Conservation (phyloP, 768 basidiomycete species). For the Leccinum imitatum region DNA sequence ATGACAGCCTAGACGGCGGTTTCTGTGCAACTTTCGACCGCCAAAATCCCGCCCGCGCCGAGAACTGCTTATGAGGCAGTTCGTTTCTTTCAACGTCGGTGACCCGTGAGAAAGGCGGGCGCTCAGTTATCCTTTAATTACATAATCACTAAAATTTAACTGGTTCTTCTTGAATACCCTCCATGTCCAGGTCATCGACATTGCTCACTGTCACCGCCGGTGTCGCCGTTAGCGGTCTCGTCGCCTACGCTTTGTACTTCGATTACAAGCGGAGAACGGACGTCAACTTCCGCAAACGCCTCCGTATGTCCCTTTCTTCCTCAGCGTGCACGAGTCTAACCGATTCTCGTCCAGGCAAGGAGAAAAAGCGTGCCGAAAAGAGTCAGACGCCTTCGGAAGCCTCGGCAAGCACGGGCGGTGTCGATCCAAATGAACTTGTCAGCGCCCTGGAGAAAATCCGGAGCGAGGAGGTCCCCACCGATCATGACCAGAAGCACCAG, state of each 20-base stretch:
- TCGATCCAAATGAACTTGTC: constrained; percentile 54
- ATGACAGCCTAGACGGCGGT: constrained; percentile 34
- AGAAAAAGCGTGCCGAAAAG: constrained; percentile 87
- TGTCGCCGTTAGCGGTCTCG: constrained; percentile 50
- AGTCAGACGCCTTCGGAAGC: constrained; percentile 48
- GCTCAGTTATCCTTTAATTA: constrained; percentile 22
- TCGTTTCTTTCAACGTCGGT: constrained; percentile 25
- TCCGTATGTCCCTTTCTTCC: constrained; percentile 56
- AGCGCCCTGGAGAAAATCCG: constrained; percentile 66
- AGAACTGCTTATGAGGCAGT: constrained; percentile 22
- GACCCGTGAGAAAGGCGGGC: constrained; percentile 20
- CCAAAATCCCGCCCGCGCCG: constrained; percentile 19
- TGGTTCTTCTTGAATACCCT: constrained; percentile 1
- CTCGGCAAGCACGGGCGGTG: constrained; percentile 22
- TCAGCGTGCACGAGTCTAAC: background rate
- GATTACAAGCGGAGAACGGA: constrained; percentile 94
- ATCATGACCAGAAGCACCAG: constrained; percentile 76
- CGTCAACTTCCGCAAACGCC: constrained; percentile 78
- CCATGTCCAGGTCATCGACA: constrained; percentile 36
- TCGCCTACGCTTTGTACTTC: constrained; percentile 90
- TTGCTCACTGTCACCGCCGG: constrained; percentile 40
- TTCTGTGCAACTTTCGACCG: constrained; percentile 20
- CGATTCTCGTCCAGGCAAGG: constrained; percentile 61
- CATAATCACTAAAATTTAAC: constrained; percentile 15
- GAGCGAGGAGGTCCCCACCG: constrained; percentile 62